Evolutionary conservation across 179 eudicot species (phyloP).

Genomic region (Amaranthus tricolor): DNA sequence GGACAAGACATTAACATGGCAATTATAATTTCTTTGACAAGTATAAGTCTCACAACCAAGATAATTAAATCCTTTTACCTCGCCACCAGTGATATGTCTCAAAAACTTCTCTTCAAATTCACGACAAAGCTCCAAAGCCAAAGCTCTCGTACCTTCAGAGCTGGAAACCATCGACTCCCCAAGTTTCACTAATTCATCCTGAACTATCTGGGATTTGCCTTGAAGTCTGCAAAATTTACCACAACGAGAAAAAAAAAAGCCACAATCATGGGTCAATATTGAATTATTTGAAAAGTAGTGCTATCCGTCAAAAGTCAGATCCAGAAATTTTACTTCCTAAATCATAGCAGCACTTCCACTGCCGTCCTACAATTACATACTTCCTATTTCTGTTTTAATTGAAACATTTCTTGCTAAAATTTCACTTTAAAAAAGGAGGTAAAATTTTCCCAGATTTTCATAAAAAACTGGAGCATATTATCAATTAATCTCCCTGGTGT

Average conservation of each 20-base stretch:
- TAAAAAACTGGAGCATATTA: no score
- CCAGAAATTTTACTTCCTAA: not conserved
- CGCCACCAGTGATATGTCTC: slow-evolving; percentile 87
- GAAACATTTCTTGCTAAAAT: no score
- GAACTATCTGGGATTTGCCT: slow-evolving; percentile 92
- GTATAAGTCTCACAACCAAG: not conserved
- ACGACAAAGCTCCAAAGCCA: slow-evolving; percentile 97
- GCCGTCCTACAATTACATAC: no score
- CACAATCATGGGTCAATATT: slow-evolving; percentile 9
- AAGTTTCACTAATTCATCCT: slow-evolving; percentile 92
- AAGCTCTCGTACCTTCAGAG: slow-evolving; percentile 86
- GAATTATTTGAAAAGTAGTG: not conserved
- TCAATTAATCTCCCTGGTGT: no score
- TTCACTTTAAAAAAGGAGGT: no score
- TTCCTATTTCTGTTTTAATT: no score
- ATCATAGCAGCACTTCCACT: not conserved
- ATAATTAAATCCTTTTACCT: slow-evolving; percentile 50
- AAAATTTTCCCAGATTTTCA: no score
- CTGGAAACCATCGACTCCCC: slow-evolving; percentile 91
- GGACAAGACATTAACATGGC: not conserved
- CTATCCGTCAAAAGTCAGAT: not conserved
- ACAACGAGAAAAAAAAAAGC: slow-evolving; percentile 12
- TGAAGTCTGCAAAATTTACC: slow-evolving; percentile 65
- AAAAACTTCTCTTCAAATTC: slow-evolving; percentile 99
- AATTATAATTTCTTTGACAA: not conserved